phyloP scores from a whole-genome alignment of 345 rosid genomes.

The Noccaea bulbosa region DNA sequence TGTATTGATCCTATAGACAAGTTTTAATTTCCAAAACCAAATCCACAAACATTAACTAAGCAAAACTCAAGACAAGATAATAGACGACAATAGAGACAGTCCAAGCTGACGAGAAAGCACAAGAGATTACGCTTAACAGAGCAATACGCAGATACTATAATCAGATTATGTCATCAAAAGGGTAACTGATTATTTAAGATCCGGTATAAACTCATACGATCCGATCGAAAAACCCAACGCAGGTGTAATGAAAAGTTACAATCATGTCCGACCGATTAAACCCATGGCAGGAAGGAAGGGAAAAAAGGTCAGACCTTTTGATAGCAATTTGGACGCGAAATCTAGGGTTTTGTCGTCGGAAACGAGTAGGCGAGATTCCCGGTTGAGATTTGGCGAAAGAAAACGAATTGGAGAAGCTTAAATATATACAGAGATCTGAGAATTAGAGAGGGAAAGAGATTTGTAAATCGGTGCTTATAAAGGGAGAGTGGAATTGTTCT shows the following conservation, averaged over 20 bases:
- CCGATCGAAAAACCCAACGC: not conserved
- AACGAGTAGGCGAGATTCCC: not conserved
- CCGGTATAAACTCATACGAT: conserved; percentile 4
- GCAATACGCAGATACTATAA: not conserved
- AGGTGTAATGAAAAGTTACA: not conserved
- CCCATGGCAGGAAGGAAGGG: not conserved
- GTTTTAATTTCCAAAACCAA: no score
- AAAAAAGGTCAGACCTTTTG: conserved; percentile 27
- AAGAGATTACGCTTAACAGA: not conserved
- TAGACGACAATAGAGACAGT: not conserved
- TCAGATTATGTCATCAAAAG: not conserved
- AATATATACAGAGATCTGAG: conserved; percentile 23
- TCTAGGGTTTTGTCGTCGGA: conserved; percentile 33
- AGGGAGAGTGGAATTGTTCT: conserved; percentile 13
- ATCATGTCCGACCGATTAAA: not conserved
- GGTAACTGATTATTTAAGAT: not conserved
- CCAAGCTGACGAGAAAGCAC: not conserved
- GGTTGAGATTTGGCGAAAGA: not conserved
- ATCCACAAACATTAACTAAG: not conserved
- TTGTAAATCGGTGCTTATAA: conserved; percentile 40
- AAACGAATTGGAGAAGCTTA: not conserved
- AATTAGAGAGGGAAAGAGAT: conserved; percentile 33
- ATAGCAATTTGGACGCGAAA: conserved; percentile 19
- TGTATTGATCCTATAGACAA: not conserved
- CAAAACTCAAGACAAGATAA: not conserved